Evolutionary conservation across 352 stramenopile genomes (phyloP).

Genomic region (Pythium aquatile): DNA sequence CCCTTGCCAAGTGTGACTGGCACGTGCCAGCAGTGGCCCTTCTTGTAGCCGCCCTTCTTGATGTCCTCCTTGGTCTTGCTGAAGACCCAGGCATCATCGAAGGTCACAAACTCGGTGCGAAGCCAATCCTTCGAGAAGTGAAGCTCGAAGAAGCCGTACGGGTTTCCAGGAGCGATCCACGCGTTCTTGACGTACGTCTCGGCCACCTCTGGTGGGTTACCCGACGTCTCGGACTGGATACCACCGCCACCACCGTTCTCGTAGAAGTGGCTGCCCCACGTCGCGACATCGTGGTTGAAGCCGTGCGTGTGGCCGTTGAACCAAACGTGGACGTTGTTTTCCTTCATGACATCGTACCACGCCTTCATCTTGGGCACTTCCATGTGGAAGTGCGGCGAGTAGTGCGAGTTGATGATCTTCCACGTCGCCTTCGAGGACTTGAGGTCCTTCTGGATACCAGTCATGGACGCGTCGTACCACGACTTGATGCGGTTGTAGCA

Average conservation of each 20-base stretch:
- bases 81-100: constrained; percentile 79
- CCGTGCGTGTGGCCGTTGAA: constrained; percentile 86
- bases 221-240: constrained; percentile 85
- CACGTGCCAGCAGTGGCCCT: constrained; percentile 85
- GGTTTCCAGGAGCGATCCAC: constrained; percentile 77
- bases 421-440: constrained; percentile 70
- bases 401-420: constrained; percentile 90
- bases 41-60: constrained; percentile 73
- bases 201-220: constrained; percentile 60
- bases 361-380: constrained; percentile 87
- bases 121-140: constrained; percentile 86
- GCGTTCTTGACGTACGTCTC: constrained; percentile 80
- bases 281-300: constrained; percentile 86
- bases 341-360: constrained; percentile 84
- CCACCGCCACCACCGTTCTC: constrained; percentile 85
- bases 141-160: constrained; percentile 86
- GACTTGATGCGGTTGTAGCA: constrained; percentile 71
- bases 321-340: constrained; percentile 73
- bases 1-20: constrained; percentile 65
- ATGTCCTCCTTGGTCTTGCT: constrained; percentile 75
- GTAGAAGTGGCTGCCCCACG: constrained; percentile 87
- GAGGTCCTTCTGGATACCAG: constrained; percentile 68
- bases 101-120: constrained; percentile 81
- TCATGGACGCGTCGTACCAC: constrained; percentile 78
- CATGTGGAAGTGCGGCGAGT: constrained; percentile 90